Base-by-base conservation (phyloP, 305 asterid genomes). In the Ilex paraguariensis region DNA sequence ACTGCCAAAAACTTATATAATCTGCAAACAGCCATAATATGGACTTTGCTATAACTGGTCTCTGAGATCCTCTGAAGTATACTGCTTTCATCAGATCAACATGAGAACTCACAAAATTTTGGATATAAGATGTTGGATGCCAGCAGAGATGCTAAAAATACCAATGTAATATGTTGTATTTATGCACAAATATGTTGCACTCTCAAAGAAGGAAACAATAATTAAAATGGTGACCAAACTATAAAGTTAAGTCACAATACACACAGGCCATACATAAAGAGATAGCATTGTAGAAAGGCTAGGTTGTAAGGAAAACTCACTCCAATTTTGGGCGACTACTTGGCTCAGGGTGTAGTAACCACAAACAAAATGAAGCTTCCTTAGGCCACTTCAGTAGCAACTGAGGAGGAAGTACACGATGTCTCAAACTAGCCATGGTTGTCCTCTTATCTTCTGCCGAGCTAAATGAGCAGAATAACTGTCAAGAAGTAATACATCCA, bases 361-460 rank as follows among this genome's bases (percentile, higher is more conserved):
- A 84, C 59, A 94, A 72, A 85, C 97, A 90, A 90, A 88, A 93
- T 5, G 96, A 84, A 68, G 97, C 99, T 82, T 87, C 97, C 77
- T 90, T 90, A 42, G 99, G 95, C 96, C 99, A 90, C 82, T 84
- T 93, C 54, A 88, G 83, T 62, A 93, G 96, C 81, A 90, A 80
- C 72, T 84, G 95, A 6, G 97, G 99, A 57, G 99, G 96, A 60
- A 93, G 91, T 60, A 93, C 95, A 31, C 99, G 94, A 68, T 90
- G 99, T 72, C 86, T 82, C 66, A 93, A 73, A 76, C 82, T 93
- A 40, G 81, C 82, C 99, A 93, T 93, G 45, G 85, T 86, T 31
- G 87, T 45, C 71, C 77, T 70, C 77, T 90, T 93, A 74, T 86
- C 95, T 78, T 86, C 96, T 63, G 79, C 60, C 10, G 95, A 86